Conservation (phyloP, 2,329 filamentous ascomycete species). For the Beauveria brongniartii region DNA sequence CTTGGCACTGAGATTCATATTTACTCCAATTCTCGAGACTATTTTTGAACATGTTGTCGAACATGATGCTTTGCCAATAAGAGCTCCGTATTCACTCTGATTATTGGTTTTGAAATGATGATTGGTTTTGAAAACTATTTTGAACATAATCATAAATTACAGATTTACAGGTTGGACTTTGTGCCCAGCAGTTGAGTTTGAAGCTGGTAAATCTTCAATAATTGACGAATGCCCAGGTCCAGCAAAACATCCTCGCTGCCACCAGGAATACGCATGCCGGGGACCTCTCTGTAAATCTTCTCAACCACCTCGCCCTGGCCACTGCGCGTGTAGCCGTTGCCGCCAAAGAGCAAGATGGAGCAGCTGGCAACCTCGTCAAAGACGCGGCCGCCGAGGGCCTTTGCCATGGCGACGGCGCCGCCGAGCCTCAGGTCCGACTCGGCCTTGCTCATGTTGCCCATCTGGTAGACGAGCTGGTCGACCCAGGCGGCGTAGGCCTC, state of each 20-base stretch:
- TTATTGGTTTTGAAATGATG: background rate
- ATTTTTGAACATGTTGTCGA: background rate
- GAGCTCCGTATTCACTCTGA: background rate
- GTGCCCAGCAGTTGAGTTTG: constrained; percentile 3
- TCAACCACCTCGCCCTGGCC: constrained; percentile 66
- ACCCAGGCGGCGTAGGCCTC: constrained; percentile 65
- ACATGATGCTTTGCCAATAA: background rate
- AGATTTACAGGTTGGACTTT: constrained; percentile 5
- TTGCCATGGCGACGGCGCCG: constrained; percentile 62
- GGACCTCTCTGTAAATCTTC: constrained; percentile 28
- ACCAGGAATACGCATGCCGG: constrained; percentile 17
- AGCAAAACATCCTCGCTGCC: constrained; percentile 20
- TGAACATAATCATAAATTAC: background rate
- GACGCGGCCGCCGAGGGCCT: constrained; percentile 65
- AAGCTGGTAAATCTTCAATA: constrained; percentile 17
- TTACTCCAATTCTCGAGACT: background rate
- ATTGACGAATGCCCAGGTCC: constrained; percentile 17
- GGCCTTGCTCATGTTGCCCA: constrained; percentile 50
- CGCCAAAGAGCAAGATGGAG: constrained; percentile 64
- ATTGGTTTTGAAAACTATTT: background rate
- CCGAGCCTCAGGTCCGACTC: constrained; percentile 58
- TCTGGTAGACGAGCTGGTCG: constrained; percentile 60
- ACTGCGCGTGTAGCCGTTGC: constrained; percentile 61
- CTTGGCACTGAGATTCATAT: background rate
- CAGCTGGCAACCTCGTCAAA: constrained; percentile 63